Evolutionary conservation across 306 rosid species (phyloP).

Genomic region (Myrica gale): DNA sequence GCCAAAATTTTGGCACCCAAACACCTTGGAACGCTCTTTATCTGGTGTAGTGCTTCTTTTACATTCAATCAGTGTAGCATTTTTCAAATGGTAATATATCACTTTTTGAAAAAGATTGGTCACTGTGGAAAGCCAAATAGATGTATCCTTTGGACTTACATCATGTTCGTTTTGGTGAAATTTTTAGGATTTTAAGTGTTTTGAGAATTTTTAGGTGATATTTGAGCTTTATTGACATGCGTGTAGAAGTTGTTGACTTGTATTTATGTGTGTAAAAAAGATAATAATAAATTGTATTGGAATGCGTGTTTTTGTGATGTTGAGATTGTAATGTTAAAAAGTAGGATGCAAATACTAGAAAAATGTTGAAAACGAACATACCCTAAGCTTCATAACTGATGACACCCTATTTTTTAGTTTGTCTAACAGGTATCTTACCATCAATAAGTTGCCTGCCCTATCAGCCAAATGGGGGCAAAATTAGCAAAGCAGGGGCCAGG

Average conservation of each 20-base stretch:
- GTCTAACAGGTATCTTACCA: conserved; percentile 34
- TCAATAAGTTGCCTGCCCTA: conserved; percentile 31
- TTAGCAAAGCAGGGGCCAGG: conserved; percentile 46
- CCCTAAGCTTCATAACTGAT: conserved; percentile 17
- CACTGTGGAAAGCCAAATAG: not conserved
- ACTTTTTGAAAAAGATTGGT: not conserved
- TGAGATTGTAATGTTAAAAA: too few species aligned
- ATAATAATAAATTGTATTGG: too few species aligned
- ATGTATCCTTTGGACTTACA: conserved; percentile 7
- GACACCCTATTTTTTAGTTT: conserved; percentile 6
- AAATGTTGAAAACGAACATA: too few species aligned
- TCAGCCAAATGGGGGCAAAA: conserved; percentile 68
- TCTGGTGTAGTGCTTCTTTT: not conserved
- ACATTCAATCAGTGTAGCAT: not conserved
- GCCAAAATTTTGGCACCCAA: too few species aligned
- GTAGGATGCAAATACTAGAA: too few species aligned
- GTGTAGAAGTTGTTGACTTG: too few species aligned
- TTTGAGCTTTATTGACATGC: too few species aligned
- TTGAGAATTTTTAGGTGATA: too few species aligned
- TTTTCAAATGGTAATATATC: not conserved
- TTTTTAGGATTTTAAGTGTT: too few species aligned
- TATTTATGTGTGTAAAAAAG: too few species aligned
- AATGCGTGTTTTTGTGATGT: too few species aligned
- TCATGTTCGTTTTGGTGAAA: too few species aligned
- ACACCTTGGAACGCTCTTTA: not conserved